Evolutionary conservation across 306 rosid species (phyloP), one percentile per base, ranked within the genome.

Genomic region (Abrus pulchellus): DNA sequence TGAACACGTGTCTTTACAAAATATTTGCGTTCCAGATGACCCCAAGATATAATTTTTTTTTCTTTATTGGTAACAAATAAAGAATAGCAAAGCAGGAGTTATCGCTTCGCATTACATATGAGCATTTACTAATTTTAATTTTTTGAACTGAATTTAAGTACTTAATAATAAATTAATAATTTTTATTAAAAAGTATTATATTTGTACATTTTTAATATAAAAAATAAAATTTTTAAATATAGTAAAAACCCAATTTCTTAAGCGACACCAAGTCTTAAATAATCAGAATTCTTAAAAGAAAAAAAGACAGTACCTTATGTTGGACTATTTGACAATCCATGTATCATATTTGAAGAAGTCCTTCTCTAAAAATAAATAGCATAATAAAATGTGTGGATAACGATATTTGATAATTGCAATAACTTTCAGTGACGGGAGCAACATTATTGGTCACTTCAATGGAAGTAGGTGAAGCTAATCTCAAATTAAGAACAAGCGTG

Each of bases 381-480:
- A 66, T 7, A 52, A 68, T 41, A 10, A 78, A 68, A 68, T 43
- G 28, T 43, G 28, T 6, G 55, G 43, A 68, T 44, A 32, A 56
- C 0, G 43, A 7, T 45, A n/a, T 67, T 40, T 28, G 38, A 78
- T n/a, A 43, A 8, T 30, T 40, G 74, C 12, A 77, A 48, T 68
- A 45, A 50, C 45, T 9, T 38, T 1, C 11, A 10, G 29, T 73
- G 53, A 73, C 33, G 56, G 27, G 41, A 72, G 52, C 77, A 27
- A 55, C 45, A 9, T 28, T 12, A 28, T 57, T 59, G 14, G 79
- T 47, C 47, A 45, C 54, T 80, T 80, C 29, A 3, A 12, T 34
- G 32, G 40, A 72, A 36, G 64, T 48, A 67, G 72, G 81, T 48
- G 72, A 75, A 67, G 14, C 59, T 52, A 44, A 74, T 63, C 30